Conservation (phyloP, 495 filamentous ascomycete genomes). For the Recurvomyces mirabilis region DNA sequence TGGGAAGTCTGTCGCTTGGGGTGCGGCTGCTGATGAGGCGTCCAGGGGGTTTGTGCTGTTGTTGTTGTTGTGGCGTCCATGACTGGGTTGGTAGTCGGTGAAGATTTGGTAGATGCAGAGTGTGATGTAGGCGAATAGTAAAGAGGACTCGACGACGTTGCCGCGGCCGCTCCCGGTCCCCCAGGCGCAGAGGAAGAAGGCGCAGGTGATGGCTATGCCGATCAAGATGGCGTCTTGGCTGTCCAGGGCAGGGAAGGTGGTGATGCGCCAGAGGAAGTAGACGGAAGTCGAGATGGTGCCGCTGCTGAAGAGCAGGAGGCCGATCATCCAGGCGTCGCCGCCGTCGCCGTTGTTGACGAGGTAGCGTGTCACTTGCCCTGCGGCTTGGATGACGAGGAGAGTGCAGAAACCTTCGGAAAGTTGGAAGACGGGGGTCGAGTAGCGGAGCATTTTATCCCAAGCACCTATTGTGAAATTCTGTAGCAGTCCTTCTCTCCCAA, state of each 20-base stretch:
- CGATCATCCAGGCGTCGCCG: constrained; percentile 96
- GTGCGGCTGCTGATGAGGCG: constrained; percentile 26
- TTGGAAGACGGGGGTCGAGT: constrained; percentile 93
- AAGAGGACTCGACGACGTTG: constrained; percentile 88
- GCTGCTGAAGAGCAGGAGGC: constrained; percentile 73
- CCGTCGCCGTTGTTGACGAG: constrained; percentile 72
- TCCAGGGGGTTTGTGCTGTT: not conserved
- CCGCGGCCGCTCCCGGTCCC: constrained; percentile 90
- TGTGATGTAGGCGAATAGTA: constrained; percentile 92
- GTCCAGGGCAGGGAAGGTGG: constrained; percentile 81
- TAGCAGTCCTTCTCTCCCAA: constrained; percentile 65
- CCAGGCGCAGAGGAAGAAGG: constrained; percentile 82
- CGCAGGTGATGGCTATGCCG: constrained; percentile 80
- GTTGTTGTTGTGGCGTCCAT: too few species aligned
- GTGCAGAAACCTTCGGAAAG: constrained; percentile 93
- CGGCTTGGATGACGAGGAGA: constrained; percentile 85
- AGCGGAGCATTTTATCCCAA: constrained; percentile 83
- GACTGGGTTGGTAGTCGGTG: constrained; percentile 84
- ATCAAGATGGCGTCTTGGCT: constrained; percentile 92
- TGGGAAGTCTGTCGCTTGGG: constrained; percentile 66
- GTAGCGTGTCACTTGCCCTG: constrained; percentile 90
- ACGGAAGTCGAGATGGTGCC: constrained; percentile 85
- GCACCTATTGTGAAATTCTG: constrained; percentile 68
- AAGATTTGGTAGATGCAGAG: constrained; percentile 99
- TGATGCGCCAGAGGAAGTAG: constrained; percentile 93